A percentile compares a stretch with the other conserved stretches of the same genome.
phyloP scores from a whole-genome alignment of 2,329 filamentous ascomycete species.

The Teratosphaeria nubilosa region DNA sequence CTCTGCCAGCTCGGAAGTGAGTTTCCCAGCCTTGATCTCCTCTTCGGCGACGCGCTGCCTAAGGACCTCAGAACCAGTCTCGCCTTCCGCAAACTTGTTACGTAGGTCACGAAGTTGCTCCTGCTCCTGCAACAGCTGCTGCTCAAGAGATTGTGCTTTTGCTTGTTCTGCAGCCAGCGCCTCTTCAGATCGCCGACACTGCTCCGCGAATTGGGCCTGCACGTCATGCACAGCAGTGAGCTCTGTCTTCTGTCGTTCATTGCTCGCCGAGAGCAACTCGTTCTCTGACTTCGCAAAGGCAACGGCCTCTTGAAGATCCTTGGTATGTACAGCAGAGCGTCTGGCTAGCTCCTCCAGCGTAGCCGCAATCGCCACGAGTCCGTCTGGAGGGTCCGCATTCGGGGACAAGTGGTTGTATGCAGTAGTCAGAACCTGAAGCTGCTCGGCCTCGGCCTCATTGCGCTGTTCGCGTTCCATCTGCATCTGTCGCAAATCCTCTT shows the following conservation, averaged over 20 bases:
- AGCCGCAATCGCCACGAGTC: constrained; percentile 28
- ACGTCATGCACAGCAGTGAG: constrained; percentile 20
- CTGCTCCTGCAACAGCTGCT: constrained; percentile 55
- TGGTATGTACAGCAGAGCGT: constrained; percentile 32
- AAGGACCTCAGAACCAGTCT: constrained; percentile 71
- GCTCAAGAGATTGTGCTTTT: constrained; percentile 35
- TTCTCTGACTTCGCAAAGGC: constrained; percentile 39
- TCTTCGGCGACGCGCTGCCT: constrained; percentile 66
- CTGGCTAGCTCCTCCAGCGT: constrained; percentile 37
- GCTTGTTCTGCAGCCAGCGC: constrained; percentile 39
- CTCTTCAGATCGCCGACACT: constrained; percentile 29
- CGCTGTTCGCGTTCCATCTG: constrained; percentile 48
- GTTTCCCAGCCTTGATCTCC: constrained; percentile 56
- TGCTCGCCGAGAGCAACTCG: constrained; percentile 28
- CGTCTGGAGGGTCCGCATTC: constrained; percentile 24
- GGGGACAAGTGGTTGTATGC: constrained; percentile 32
- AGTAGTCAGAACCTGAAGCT: constrained; percentile 21
- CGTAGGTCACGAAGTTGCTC: constrained; percentile 59
- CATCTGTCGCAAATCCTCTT: constrained; percentile 37
- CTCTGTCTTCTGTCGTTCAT: constrained; percentile 30
- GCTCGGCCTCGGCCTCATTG: constrained; percentile 34
- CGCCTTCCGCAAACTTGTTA: constrained; percentile 66
- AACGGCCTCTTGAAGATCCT: constrained; percentile 37
- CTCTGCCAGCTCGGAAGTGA: constrained; percentile 62
- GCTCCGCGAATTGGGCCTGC: constrained; percentile 27